Evolutionary conservation across 768 basidiomycete species (phyloP), one percentile per base, ranked within the genome.

Genomic region (Paxillus rubicundulus): DNA sequence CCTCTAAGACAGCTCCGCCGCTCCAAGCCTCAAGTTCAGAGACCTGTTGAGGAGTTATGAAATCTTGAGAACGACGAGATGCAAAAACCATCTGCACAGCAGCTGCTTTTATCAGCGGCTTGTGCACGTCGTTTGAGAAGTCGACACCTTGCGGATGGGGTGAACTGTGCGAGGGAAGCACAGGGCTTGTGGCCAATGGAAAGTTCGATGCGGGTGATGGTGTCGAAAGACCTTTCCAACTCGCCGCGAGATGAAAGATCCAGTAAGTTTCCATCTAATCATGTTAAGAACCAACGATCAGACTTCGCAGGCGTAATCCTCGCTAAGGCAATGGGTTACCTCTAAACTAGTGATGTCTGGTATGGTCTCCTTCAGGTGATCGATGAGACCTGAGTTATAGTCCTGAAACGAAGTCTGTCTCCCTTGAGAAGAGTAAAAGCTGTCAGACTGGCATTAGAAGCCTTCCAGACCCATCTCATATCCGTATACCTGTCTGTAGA

Each of bases 341-440:
- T 92, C 90, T 50, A 92, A 73, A 6, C 86, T 87, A 4, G 81
- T 74, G 41, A 89, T 68, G 47, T 82, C 79, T 40, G 72, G 67
- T 40, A 82, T 72, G n/a, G 73, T 68, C 28, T 67, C 62, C 60
- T 77, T 73, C 41, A 92, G 68, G 37, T 76, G 68, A 45, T 80
- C 74, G 47, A 91, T 81, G 49, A 92, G 77, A 60, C 74, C 70
- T 30, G 73, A 72, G 65, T 92, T 92, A 63, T 81, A 74, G 69
- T 92, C 89, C 33, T 81, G 82, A 63, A 92, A 92, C 5, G 87
- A 86, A 3, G 89, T 91, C 60, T 84, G 82, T 57, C 90, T 79
- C 41, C 90, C 90, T 71, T 92, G 90, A 12, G 89, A 90, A 45
- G 89, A 89, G 72, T 92, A 92, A 71, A 91, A 91, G 64, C 89